These are phyloP conservation scores for Ustilago esculenta DNA, from an alignment of 1,284 basidiomycete genomes.

Conservation along the genomic window DNA sequence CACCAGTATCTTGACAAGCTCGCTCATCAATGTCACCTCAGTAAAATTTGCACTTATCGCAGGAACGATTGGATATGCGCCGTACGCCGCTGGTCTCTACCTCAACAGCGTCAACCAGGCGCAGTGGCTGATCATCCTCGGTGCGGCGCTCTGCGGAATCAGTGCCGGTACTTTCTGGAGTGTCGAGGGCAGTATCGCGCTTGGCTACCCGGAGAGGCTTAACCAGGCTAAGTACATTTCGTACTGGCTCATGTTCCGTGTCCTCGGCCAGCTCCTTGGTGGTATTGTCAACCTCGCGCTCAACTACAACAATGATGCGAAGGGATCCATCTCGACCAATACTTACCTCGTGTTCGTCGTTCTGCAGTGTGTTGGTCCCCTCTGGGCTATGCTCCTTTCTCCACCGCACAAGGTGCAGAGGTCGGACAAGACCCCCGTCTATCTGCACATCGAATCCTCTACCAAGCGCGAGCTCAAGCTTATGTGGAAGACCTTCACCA, in stretches of 20 bases:
- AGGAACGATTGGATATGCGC: conserved; percentile 62
- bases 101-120: conserved; percentile 50
- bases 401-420: conserved; percentile 67
- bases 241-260: conserved; percentile 66
- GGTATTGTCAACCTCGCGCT: conserved; percentile 68
- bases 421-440: conserved; percentile 64
- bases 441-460: conserved; percentile 53
- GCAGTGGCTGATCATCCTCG: conserved; percentile 67
- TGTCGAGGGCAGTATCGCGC: conserved; percentile 47
- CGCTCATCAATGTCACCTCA: conserved; percentile 55
- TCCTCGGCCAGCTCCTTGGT: conserved; percentile 62
- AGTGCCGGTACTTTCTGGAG: conserved; percentile 67
- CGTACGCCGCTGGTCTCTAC: conserved; percentile 67
- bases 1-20: conserved; percentile 54
- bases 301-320: conserved; percentile 57
- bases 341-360: conserved; percentile 69
- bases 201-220: conserved; percentile 63
- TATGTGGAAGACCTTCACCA: conserved; percentile 51
- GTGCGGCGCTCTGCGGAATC: conserved; percentile 67
- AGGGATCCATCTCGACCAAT: conserved; percentile 63
- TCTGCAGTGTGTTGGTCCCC: conserved; percentile 65
- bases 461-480: conserved; percentile 55
- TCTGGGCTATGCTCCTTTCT: conserved; percentile 63
- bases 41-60: conserved; percentile 62
- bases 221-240: conserved; percentile 64